phyloP scores from a whole-genome alignment of 1,139 yeast genomes.

The Taiozyma sp. region DNA sequence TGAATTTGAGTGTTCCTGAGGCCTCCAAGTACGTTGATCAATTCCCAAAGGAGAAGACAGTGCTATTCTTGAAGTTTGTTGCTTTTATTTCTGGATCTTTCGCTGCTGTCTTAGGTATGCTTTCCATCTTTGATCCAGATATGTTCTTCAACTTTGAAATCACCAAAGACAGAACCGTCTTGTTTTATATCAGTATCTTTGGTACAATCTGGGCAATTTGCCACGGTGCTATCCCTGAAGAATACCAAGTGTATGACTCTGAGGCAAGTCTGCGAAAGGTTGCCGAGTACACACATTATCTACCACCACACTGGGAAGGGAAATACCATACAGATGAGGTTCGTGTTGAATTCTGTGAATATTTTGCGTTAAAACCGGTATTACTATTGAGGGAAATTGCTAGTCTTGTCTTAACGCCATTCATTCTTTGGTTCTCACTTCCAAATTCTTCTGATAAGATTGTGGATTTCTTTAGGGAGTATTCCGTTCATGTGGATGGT shows the following conservation, averaged over 20 bases:
- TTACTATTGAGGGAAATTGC: constrained; percentile 75
- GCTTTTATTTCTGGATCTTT: constrained; percentile 86
- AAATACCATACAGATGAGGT: constrained; percentile 78
- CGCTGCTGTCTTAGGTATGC: constrained; percentile 78
- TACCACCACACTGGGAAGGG: constrained; percentile 86
- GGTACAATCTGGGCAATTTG: constrained; percentile 82
- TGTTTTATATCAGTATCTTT: constrained; percentile 82
- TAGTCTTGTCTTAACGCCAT: constrained; percentile 81
- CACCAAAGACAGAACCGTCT: constrained; percentile 71
- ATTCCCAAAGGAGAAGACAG: constrained; percentile 81
- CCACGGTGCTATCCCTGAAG: constrained; percentile 55
- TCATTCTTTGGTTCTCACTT: constrained; percentile 78
- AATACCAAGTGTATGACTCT: constrained; percentile 77
- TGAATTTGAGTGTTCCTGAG: constrained; percentile 71
- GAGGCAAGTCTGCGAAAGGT: constrained; percentile 78
- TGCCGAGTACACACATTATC: constrained; percentile 82
- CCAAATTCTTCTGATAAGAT: constrained; percentile 70
- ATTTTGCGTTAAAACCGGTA: constrained; percentile 70
- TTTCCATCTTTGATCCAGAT: constrained; percentile 90
- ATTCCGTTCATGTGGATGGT: constrained; percentile 88
- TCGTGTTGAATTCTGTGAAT: constrained; percentile 73
- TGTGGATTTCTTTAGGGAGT: constrained; percentile 86
- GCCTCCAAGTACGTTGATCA: constrained; percentile 85
- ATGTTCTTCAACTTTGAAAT: constrained; percentile 87
- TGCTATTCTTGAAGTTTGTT: constrained; percentile 56